Evolutionary conservation across 2,329 filamentous ascomycete genomes (phyloP).

Genomic region (Aspergillus terreus): DNA sequence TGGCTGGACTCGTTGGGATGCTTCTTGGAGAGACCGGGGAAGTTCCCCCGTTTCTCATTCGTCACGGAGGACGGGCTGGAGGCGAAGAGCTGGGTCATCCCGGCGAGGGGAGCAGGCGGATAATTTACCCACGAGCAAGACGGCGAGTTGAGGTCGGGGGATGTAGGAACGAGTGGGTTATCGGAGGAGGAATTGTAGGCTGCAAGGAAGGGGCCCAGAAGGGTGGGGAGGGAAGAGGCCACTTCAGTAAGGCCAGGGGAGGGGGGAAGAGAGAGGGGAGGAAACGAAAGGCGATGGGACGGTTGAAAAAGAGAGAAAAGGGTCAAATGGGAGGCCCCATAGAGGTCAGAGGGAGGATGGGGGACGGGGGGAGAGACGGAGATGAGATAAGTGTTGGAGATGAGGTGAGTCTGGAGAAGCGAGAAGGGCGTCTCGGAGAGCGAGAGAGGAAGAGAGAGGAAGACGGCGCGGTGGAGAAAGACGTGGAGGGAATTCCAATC

Average conservation of each 20-base stretch:
- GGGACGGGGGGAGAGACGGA: not conserved
- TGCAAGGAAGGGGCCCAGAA: slow-evolving; percentile 6
- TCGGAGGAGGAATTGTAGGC: slow-evolving; percentile 12
- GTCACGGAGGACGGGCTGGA: slow-evolving; percentile 38
- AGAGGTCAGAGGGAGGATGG: not conserved
- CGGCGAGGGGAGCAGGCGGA: slow-evolving; percentile 9
- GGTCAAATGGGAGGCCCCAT: not conserved
- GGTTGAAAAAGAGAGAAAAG: not conserved
- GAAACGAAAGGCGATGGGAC: slow-evolving; percentile 10
- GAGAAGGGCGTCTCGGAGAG: not conserved
- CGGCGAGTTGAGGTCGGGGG: not conserved
- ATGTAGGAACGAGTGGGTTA: slow-evolving; percentile 8
- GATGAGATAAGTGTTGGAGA: not conserved
- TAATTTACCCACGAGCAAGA: slow-evolving; percentile 8
- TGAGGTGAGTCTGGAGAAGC: not conserved
- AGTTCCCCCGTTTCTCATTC: slow-evolving; percentile 45
- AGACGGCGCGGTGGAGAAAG: no score
- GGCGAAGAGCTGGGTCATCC: slow-evolving; percentile 44
- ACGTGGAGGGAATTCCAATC: no score
- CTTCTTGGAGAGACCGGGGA: slow-evolving; percentile 45
- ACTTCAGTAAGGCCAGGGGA: not conserved
- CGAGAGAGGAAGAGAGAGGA: no score
- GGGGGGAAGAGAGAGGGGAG: slow-evolving; percentile 4
- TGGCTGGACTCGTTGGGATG: slow-evolving; percentile 44
- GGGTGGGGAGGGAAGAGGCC: slow-evolving; percentile 7